A percentile compares a stretch with the other conserved stretches of the same genome.
phyloP scores from a whole-genome alignment of 2,329 filamentous ascomycete species.

The Cytospora piceicola region DNA sequence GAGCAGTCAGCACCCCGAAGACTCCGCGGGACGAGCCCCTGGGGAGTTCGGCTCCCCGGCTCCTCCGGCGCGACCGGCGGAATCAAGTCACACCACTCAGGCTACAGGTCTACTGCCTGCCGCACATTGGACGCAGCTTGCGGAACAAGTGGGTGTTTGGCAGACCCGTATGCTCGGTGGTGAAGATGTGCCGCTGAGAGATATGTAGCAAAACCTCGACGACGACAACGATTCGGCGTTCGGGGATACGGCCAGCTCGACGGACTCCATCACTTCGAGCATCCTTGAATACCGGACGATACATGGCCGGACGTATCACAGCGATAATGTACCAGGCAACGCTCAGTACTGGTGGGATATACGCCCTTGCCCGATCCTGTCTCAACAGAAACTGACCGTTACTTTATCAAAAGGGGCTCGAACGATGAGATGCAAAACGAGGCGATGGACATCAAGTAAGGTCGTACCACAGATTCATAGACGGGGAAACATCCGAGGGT shows the following conservation, averaged over 20 bases:
- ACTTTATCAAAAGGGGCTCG: conserved; percentile 27
- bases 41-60: not conserved
- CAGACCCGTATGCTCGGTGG: not conserved
- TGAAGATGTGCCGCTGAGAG: conserved; percentile 6
- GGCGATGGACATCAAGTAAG: conserved; percentile 39
- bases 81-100: not conserved
- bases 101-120: conserved; percentile 24
- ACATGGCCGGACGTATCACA: conserved; percentile 30
- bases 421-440: conserved; percentile 42
- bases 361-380: conserved; percentile 45
- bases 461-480: not conserved
- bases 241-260: conserved; percentile 28
- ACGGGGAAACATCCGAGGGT: not conserved
- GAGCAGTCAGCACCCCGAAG: conserved; percentile 9
- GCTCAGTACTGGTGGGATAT: conserved; percentile 29
- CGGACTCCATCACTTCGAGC: conserved; percentile 27
- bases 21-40: not conserved
- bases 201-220: conserved; percentile 17
- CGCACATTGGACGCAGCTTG: conserved; percentile 29
- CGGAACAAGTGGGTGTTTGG: conserved; percentile 25
- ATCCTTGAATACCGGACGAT: conserved; percentile 30
- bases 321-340: conserved; percentile 23
- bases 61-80: not conserved
- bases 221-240: conserved; percentile 30
- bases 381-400: conserved; percentile 7